Evolutionary conservation across 148 eudicot genomes (phyloP).

Genomic region (Rhododendron molle): DNA sequence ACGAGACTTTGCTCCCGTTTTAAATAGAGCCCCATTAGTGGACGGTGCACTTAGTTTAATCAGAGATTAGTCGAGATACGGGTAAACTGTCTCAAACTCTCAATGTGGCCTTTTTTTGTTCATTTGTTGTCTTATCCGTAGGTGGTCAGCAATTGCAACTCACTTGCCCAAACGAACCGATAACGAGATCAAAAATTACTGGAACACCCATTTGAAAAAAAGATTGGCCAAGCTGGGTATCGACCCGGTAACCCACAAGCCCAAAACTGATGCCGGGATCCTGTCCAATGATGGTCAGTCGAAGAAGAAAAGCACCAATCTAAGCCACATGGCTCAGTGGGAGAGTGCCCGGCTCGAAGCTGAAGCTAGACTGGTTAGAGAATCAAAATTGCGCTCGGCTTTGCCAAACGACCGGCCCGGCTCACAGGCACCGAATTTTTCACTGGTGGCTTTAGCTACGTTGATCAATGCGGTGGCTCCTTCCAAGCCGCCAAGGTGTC

Average conservation of each 20-base stretch:
- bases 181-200: slow-evolving; percentile 88
- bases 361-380: slow-evolving; percentile 70
- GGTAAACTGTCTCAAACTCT: background rate
- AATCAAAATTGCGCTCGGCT: slow-evolving; percentile 58
- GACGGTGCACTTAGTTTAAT: background rate
- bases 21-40: no score
- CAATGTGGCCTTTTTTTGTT: background rate
- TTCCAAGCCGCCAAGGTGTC: slow-evolving; percentile 29
- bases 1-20: no score
- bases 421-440: slow-evolving; percentile 1
- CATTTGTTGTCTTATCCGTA: slow-evolving; percentile 20
- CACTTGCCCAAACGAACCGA: slow-evolving; percentile 90
- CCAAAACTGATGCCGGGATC: slow-evolving; percentile 58
- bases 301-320: slow-evolving; percentile 60
- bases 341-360: slow-evolving; percentile 97
- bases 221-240: slow-evolving; percentile 77
- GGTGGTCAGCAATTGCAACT: slow-evolving; percentile 98
- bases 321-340: slow-evolving; percentile 98
- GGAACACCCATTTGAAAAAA: slow-evolving; percentile 93
- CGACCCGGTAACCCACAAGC: slow-evolving; percentile 90
- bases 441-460: slow-evolving; percentile 9
- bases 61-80: background rate
- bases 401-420: background rate
- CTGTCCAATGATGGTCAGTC: slow-evolving; percentile 37
- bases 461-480: slow-evolving; percentile 16